Conservation (phyloP, 2,329 filamentous ascomycete species). For the Colletotrichum orchidophilum region DNA sequence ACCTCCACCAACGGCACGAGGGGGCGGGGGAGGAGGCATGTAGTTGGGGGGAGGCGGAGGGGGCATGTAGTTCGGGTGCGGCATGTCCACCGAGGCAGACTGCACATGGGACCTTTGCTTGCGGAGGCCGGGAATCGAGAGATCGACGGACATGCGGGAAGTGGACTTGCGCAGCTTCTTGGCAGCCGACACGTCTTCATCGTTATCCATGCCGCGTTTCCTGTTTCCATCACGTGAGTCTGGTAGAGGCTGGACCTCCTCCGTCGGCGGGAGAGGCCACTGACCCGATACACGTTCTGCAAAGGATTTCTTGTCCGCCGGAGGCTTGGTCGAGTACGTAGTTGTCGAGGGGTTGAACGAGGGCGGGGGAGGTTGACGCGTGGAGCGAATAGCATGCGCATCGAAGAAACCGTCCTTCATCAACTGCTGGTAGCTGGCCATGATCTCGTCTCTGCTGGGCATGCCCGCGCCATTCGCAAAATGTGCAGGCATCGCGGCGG, state of each 20-base stretch:
- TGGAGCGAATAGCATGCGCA: constrained; percentile 66
- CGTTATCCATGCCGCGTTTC: constrained; percentile 52
- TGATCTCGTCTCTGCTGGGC: constrained; percentile 59
- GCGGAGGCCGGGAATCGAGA: constrained; percentile 45
- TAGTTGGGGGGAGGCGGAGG: constrained; percentile 30
- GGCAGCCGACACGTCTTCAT: constrained; percentile 41
- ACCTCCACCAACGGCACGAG: constrained; percentile 13
- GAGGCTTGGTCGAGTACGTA: constrained; percentile 24
- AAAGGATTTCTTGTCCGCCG: constrained; percentile 28
- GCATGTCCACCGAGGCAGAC: constrained; percentile 39
- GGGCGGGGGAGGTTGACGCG: constrained; percentile 53
- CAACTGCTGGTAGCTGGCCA: constrained; percentile 65
- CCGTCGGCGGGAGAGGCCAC: constrained; percentile 36
- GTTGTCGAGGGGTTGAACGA: constrained; percentile 25
- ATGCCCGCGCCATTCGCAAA: constrained; percentile 38
- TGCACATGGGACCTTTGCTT: constrained; percentile 38
- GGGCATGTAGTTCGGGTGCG: constrained; percentile 37
- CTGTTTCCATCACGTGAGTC: constrained; percentile 59
- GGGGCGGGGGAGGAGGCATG: constrained; percentile 20
- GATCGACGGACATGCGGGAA: constrained; percentile 53
- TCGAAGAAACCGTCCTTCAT: constrained; percentile 68
- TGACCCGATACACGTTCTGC: constrained; percentile 31
- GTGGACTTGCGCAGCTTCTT: constrained; percentile 65
- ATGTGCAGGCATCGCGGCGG: constrained; percentile 3
- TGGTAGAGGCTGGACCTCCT: constrained; percentile 26